phyloP scores from a whole-genome alignment of 1,139 yeast genomes.

The Yamadazyma mexicana region DNA sequence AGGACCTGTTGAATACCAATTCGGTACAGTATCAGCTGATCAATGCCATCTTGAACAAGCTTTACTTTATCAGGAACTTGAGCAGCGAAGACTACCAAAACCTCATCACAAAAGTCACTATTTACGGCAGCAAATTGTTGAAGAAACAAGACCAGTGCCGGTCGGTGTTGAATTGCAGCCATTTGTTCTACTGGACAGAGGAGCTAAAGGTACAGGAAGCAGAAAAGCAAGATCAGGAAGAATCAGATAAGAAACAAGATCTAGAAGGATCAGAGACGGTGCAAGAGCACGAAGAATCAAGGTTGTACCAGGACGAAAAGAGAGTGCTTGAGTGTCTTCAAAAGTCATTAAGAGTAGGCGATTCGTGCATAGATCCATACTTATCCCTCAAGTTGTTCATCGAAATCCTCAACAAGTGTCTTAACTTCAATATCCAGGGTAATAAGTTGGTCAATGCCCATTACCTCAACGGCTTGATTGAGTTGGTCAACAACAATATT shows the following conservation, averaged over 20 bases:
- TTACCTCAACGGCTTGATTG: conserved; percentile 84
- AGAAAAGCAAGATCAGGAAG: conserved; percentile 17
- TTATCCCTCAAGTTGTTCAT: conserved; percentile 80
- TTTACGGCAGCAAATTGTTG: conserved; percentile 84
- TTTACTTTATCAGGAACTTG: conserved; percentile 60
- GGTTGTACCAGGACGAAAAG: conserved; percentile 32
- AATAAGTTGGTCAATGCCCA: conserved; percentile 67
- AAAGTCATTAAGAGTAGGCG: conserved; percentile 83
- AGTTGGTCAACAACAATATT: conserved; percentile 75
- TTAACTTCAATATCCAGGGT: conserved; percentile 84
- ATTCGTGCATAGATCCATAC: conserved; percentile 85
- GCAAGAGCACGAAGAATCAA: too few relatives aligned
- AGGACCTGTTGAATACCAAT: conserved; percentile 39
- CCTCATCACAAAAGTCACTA: conserved; percentile 78
- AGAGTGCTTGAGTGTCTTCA: conserved; percentile 50
- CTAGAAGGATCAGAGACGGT: too few relatives aligned
- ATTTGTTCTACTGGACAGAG: conserved; percentile 92
- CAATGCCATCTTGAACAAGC: conserved; percentile 56
- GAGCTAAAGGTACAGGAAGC: conserved; percentile 36
- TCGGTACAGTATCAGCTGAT: conserved; percentile 42
- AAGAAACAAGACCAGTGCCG: conserved; percentile 95
- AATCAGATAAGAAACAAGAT: neutral
- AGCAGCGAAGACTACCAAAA: conserved; percentile 69
- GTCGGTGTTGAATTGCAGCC: conserved; percentile 83
- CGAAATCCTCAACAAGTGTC: conserved; percentile 82